Conservation (phyloP, 306 rosid species). For the Aeschynomene evenia region DNA sequence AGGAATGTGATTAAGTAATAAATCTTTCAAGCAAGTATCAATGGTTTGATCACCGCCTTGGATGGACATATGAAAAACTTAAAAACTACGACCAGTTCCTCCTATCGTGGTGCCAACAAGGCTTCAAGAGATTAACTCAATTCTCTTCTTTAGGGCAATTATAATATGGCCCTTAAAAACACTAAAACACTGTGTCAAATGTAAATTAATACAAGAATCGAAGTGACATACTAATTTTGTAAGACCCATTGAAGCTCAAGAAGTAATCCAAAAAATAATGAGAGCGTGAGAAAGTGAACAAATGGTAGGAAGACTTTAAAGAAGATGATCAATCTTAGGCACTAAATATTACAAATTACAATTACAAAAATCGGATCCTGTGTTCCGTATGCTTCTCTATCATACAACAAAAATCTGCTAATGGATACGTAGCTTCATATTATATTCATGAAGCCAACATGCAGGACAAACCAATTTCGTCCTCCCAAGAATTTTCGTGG, state of each 20-base stretch:
- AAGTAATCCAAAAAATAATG: constrained; percentile 13
- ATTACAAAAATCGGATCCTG: constrained; percentile 40
- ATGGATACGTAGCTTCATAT: constrained; percentile 33
- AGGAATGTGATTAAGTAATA: no score
- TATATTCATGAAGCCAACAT: constrained; percentile 36
- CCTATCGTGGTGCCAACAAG: no score
- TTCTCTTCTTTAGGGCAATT: neutral
- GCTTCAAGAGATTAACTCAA: no score
- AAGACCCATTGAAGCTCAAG: neutral
- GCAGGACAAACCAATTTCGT: constrained; percentile 52
- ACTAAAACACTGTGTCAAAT: neutral
- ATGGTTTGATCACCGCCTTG: no score
- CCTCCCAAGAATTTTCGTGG: constrained; percentile 43
- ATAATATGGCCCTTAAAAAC: neutral
- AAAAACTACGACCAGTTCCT: no score
- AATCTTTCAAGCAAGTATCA: no score
- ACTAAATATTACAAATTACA: constrained; percentile 43
- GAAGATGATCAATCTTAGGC: constrained; percentile 22
- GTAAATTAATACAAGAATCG: neutral
- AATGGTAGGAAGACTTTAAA: constrained; percentile 3
- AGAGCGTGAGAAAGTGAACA: constrained; percentile 6
- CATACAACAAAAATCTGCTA: constrained; percentile 51
- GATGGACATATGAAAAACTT: no score
- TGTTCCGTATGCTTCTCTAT: constrained; percentile 40
- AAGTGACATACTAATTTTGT: neutral